Conservation (phyloP, 331 rosid species). For the Malus hybrid region DNA sequence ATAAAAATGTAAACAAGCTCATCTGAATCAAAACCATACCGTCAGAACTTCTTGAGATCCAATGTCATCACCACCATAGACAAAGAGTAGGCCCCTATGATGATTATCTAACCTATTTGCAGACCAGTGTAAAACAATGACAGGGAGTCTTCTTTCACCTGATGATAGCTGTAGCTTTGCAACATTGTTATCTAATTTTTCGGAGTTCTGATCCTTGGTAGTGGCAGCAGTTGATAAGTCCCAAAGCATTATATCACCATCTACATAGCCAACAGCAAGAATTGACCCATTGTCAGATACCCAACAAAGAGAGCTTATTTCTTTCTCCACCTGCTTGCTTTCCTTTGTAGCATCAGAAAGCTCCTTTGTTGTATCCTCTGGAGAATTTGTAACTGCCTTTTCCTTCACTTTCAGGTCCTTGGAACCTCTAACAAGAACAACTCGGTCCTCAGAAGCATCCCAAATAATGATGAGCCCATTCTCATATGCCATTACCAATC, state of each 20-base stretch:
- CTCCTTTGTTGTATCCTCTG: conserved; percentile 26
- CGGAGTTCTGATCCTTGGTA: conserved; percentile 27
- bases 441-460: conserved; percentile 78
- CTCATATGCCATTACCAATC: conserved; percentile 75
- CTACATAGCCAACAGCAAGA: conserved; percentile 75
- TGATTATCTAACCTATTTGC: conserved; percentile 28
- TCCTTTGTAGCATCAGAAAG: conserved; percentile 34
- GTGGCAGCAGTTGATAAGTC: conserved; percentile 47
- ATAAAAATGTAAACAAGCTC: background rate
- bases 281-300: conserved; percentile 67
- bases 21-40: conserved; percentile 31
- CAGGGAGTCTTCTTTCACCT: conserved; percentile 60
- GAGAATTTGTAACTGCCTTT: conserved; percentile 21
- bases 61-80: conserved; percentile 80
- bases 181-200: conserved; percentile 35
- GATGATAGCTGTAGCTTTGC: conserved; percentile 72
- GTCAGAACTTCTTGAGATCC: conserved; percentile 84
- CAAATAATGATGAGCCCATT: conserved; percentile 74
- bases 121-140: conserved; percentile 62
- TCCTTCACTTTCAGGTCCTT: conserved; percentile 49
- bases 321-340: conserved; percentile 52
- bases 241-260: conserved; percentile 94
- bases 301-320: conserved; percentile 83
- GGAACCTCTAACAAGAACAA: conserved; percentile 62
- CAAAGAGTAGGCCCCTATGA: conserved; percentile 56